Base-by-base conservation (phyloP, 129 eudicot genomes). In the Mikania micrantha region DNA sequence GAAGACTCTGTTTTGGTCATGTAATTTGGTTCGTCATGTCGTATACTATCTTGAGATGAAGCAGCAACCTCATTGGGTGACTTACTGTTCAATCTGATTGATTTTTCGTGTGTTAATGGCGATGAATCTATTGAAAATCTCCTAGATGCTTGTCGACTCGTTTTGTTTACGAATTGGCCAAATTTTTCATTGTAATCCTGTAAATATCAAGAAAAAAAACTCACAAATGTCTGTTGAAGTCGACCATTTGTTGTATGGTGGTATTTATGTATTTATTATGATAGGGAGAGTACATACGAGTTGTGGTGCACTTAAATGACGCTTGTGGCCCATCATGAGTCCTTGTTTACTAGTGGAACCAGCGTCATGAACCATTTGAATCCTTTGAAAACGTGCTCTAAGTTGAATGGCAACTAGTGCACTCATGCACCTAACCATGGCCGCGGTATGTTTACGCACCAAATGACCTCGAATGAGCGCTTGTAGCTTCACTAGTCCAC, bases 401-500 rank as follows among this genome's bases (percentile, higher is more conserved):
- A 85, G 85, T 74, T 90, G 97, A 73, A 86, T 85, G 3, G 91
- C 54, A 50, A 90, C 78, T 9, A 90, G 67, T 6, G 97, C 87
- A 16, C 84, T 85, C 87, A 90, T 87, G 77, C 87, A 78, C 70
- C 88, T 71, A 22, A 90, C 64, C 73, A 82, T 77, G 11, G 80
- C 60, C 12, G 78, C 63, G 20, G 85, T 85, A 45, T 75, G 82
- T 70, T 87, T 90, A 56, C 97, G 86, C 22, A 90, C 97, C 77
- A 84, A 70, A 73, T 82, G 78, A 9, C 97, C 97, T 60, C 95
- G 82, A 59, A 83, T 95, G 1, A 86, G 64, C 10, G 97, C 97
- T 76, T 90, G 97, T 69, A 87, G 72, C 79, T 84, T 90, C 64
- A 90, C 95, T n/a, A 90, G 72, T 39, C 85, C 95, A 58, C 79